Percentiles rank a stretch among this genome's conserved stretches.
Conservation (phyloP, 2,329 filamentous ascomycete genomes). For the Fusarium nelsonii region DNA sequence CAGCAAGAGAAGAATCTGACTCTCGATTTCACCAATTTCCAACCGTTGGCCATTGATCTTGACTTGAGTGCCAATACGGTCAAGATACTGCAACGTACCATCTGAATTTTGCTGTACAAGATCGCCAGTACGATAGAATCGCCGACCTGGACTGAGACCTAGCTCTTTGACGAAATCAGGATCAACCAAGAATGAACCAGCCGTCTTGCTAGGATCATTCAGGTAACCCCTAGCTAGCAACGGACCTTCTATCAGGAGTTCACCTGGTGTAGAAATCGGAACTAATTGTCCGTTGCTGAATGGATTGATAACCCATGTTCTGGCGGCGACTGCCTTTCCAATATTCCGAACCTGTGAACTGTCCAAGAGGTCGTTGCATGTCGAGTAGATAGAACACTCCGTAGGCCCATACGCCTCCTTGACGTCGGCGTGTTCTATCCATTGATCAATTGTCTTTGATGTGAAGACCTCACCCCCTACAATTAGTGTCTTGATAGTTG, state of each 20-base stretch:
- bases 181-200: background rate
- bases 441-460: background rate
- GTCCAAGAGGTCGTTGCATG: background rate
- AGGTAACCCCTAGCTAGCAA: background rate
- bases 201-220: background rate
- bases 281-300: background rate
- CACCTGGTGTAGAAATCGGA: background rate
- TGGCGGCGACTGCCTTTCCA: background rate
- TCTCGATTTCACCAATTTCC: slow-evolving; percentile 1
- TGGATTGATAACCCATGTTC: background rate
- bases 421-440: background rate
- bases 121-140: slow-evolving; percentile 3
- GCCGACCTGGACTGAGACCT: background rate
- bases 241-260: slow-evolving; percentile 5
- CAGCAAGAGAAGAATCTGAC: background rate
- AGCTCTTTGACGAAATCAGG: background rate
- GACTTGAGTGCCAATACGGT: slow-evolving; percentile 1
- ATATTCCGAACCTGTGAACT: background rate
- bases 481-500: background rate
- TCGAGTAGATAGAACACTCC: slow-evolving; percentile 1
- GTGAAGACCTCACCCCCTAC: background rate
- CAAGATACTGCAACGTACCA: background rate
- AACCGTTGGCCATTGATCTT: slow-evolving; percentile 6
- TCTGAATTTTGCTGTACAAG: background rate
- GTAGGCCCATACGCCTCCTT: background rate